Base-by-base conservation (phyloP, 2,329 filamentous ascomycete genomes). In the Colletotrichum tamarilloi region DNA sequence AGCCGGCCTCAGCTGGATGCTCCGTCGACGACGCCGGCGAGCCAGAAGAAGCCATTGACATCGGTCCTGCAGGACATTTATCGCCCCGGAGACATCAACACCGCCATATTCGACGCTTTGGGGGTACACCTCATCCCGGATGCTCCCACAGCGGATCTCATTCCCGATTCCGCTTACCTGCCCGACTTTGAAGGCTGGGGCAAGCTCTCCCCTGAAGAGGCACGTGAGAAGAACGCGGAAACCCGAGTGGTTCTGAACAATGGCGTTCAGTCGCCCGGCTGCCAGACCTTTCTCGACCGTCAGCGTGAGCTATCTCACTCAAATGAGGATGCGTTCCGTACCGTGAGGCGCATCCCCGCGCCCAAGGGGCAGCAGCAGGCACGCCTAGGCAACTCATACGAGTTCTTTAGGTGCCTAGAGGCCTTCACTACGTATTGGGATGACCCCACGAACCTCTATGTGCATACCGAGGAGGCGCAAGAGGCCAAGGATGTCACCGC, bases 341-440 rank as follows among this genome's bases (percentile, higher is more conserved):
- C 89, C 1, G 87, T 92, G 67, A 87, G 90, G 28, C 87, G 91
- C 57, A 83, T 92, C n/a, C 85, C 86, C 6, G 82, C 88, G 1
- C 85, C 86, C 42, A 86, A 85, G 53, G 91, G 90, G 53, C 86
- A 87, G 77, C 82, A 85, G 58, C 84, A 87, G 46, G 85, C 87
- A 35, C 87, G 90, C 7, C 81, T 92, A 8, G 91, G 91, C 16
- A 92, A 91, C 76, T 87, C 89, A 5, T 92, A 92, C 76, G 91
- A 92, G 80, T 92, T 92, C 80, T 92, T 88, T 81, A 89, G 89
- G 65, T 88, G 90, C 76, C 83, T 92, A 24, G 91, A 92, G 76
- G 79, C 85, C 30, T 86, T 91, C 77, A 88, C 89, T 2, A 78
- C 84, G 0, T 92, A 86, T 77, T 92, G 91, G 91, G 88, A 91